Evolutionary conservation across 768 basidiomycete genomes (phyloP).

Genomic region (Leccinellum luteum): DNA sequence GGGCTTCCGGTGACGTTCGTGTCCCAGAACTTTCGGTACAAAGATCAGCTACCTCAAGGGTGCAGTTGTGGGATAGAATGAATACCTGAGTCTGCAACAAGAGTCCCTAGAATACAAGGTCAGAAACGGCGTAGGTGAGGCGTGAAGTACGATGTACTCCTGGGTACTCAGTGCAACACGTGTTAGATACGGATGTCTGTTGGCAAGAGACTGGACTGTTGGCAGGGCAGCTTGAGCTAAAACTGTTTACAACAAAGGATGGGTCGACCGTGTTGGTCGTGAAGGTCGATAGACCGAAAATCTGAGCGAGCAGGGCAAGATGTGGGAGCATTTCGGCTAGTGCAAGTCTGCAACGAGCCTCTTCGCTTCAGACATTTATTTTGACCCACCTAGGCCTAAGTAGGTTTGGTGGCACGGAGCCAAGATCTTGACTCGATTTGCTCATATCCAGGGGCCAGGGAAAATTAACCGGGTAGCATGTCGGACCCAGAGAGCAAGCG

Average conservation of each 20-base stretch:
- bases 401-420: neutral
- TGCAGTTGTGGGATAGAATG: neutral
- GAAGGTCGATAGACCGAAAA: conserved; percentile 21
- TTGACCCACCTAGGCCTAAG: neutral
- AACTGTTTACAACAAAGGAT: conserved; percentile 28
- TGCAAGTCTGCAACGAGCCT: neutral
- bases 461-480: too few relatives aligned
- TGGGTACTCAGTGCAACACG: conserved; percentile 66
- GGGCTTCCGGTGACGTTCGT: conserved; percentile 63
- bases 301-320: conserved; percentile 20
- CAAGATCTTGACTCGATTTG: neutral
- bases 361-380: conserved; percentile 8
- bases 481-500: neutral
- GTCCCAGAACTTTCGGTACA: conserved; percentile 64
- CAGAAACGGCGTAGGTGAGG: neutral
- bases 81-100: conserved; percentile 53
- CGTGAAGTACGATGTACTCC: conserved; percentile 43
- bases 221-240: conserved; percentile 53
- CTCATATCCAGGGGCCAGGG: neutral
- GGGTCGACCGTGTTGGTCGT: conserved; percentile 19
- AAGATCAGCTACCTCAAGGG: neutral
- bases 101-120: conserved; percentile 47
- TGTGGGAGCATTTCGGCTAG: conserved; percentile 15
- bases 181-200: conserved; percentile 43
- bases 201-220: conserved; percentile 54